Evolutionary conservation across 768 basidiomycete species (phyloP), one percentile per base, ranked within the genome.

Genomic region (Tulasnella sp.): DNA sequence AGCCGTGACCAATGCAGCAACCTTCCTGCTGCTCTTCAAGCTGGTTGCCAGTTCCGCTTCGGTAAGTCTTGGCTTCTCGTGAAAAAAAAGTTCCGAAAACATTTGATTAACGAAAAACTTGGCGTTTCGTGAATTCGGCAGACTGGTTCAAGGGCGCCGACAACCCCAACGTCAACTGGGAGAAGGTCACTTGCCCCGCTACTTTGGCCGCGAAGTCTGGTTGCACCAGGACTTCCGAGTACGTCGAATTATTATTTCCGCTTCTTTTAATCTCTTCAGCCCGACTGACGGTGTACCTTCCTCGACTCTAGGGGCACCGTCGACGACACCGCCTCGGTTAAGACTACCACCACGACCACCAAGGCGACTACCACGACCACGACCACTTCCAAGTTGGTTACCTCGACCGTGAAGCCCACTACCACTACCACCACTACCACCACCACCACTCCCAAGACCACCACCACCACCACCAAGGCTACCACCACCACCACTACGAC

Each of bases 1-100:
- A 77, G 82, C 51, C 74, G 80, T 67, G 74, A 77, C 32, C 73
- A 82, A 51, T 82, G 81, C 81, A 79, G 79, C 16, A 71, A 81
- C 57, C 74, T 82, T 9, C 82, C 82, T 4, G 77, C 80, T 1
- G 80, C 80, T 77, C 79, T 82, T 15, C 81, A 81, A 69, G 80
- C 82, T 16, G 82, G 82, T n/a, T 82, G 82, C 57, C 79, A 82
- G 76, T 82, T 80, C 80, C 79, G 81, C 40, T 82, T 80, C 77
- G 72, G 75, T 77, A 44, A 70, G 75, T 29, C 16, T 44, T 32
- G 32, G 26, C 37, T 35, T 15, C 1, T 69, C 44, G 15, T 44
- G 15, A 44, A 44, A 44, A 13, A 44, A 13, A 13, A 13, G 44
- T 10, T 1, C 42, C 11, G 39, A 67, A 46, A 18, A 32, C 18